Percentiles rank a stretch among this genome's conserved stretches.
Evolutionary conservation across 2,329 filamentous ascomycete genomes (phyloP).

Genomic region (Colletotrichum sp.): DNA sequence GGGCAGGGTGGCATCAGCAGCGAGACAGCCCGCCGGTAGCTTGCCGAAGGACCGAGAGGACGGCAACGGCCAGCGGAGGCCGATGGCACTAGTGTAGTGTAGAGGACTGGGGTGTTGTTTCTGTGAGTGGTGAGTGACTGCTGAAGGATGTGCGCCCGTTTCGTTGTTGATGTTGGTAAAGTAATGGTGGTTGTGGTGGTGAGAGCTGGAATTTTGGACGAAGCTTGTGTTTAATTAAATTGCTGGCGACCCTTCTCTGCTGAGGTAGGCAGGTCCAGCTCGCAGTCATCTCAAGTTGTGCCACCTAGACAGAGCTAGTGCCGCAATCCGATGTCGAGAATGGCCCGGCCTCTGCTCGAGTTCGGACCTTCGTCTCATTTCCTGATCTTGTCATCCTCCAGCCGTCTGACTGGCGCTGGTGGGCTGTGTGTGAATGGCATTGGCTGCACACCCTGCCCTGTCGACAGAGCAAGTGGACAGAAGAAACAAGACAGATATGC

Average conservation of each 20-base stretch:
- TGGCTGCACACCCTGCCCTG: neutral
- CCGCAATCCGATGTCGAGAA: neutral
- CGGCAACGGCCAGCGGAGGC: neutral
- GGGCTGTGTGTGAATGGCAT: neutral
- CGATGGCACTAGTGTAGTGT: neutral
- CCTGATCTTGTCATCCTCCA: neutral
- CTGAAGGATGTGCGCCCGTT: neutral
- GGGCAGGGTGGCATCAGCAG: constrained; percentile 4
- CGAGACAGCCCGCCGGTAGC: neutral
- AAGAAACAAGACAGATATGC: neutral
- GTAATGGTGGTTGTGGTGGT: neutral
- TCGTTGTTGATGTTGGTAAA: neutral
- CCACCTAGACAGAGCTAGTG: neutral
- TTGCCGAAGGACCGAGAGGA: neutral
- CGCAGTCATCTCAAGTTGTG: neutral
- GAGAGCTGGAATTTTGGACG: neutral
- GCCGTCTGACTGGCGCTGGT: neutral
- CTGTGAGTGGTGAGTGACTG: neutral
- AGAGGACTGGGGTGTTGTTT: neutral
- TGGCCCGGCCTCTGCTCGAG: neutral
- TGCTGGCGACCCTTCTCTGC: neutral
- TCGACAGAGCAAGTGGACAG: neutral
- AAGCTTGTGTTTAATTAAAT: neutral
- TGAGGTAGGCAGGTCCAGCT: neutral
- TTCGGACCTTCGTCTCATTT: neutral